Base-by-base conservation (phyloP, 2,329 filamentous ascomycete species). In the Fusarium abutilonis region DNA sequence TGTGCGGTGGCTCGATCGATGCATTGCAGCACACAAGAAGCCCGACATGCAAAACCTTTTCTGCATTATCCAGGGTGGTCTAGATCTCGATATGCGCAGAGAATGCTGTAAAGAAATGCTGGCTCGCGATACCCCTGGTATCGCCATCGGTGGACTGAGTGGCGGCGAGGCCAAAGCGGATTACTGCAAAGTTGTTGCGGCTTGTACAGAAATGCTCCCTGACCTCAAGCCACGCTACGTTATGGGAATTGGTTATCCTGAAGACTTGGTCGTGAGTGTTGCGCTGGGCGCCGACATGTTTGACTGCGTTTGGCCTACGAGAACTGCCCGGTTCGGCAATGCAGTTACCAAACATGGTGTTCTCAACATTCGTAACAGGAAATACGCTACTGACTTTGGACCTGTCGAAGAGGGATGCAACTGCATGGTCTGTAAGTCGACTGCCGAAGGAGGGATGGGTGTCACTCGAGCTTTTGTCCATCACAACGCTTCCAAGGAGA, bases 281-380 rank as follows among this genome's bases (percentile, higher is more conserved):
- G 95, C 95, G 2, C 83, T 99, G 1, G 95, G 95, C 4, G 95
- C 95, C 44, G 95, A 99, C 77, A 99, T 99, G 95, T 99, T 99
- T 74, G 95, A 99, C 78, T 99, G 96, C 73, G 95, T 99, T 7
- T 99, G 95, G 95, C 96, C 95, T 2, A 98, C 95, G 5, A 84
- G 95, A 50, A 99, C 95, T 32, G 95, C 95, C 73, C 88, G 95
- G 31, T 99, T 99, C 73, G 95, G 96, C 57, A 97, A 97, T 73
- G 95, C 94, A 34, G 86, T 99, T 56, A 97, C 94, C 3, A 85
- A 86, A 52, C 70, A 81, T 38, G 96, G 95, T 10, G 86, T 92
- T n/a, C 79, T 97, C 41, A 97, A 97, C 74, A 80, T 99, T 42
- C 89, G 91, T 60, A 88, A 94, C 73, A 85, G 88, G 23, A 81